Conservation (phyloP, 495 filamentous ascomycete genomes). For the Aspergillus bridgeri region DNA sequence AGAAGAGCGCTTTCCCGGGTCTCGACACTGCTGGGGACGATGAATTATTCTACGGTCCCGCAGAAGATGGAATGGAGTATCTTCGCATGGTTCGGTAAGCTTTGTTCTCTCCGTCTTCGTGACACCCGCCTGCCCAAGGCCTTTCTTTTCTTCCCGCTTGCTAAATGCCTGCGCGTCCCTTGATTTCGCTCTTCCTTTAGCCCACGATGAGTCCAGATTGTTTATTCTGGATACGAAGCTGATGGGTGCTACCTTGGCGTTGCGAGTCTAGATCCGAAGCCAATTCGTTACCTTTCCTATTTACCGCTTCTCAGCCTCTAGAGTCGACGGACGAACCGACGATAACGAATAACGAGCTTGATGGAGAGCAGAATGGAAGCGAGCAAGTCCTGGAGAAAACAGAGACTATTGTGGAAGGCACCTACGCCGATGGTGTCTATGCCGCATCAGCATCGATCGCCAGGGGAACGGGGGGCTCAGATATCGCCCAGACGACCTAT, state of each 20-base stretch:
- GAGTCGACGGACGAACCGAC: slow-evolving; percentile 4
- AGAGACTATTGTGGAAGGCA: slow-evolving; percentile 7
- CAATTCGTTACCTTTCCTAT: slow-evolving; percentile 61
- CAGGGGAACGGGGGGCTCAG: background rate
- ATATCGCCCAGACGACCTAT: slow-evolving; percentile 14
- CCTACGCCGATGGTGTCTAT: slow-evolving; percentile 28
- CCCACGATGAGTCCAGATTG: slow-evolving; percentile 4
- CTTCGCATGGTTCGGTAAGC: slow-evolving; percentile 77
- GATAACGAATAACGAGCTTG: background rate
- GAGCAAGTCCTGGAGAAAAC: background rate
- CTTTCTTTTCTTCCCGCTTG: slow-evolving; percentile 13
- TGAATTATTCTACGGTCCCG: slow-evolving; percentile 46
- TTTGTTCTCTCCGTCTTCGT: slow-evolving; percentile 11
- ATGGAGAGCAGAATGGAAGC: background rate
- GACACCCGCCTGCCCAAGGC: slow-evolving; percentile 8
- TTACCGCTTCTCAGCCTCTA: slow-evolving; percentile 48
- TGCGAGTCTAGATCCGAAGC: slow-evolving; percentile 62
- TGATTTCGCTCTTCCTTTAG: slow-evolving; percentile 7
- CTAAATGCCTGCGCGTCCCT: slow-evolving; percentile 32
- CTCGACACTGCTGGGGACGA: slow-evolving; percentile 55
- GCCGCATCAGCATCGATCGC: slow-evolving; percentile 37
- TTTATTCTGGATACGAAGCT: background rate
- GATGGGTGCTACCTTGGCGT: background rate
- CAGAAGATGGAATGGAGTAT: slow-evolving; percentile 68
- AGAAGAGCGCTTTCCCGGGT: slow-evolving; percentile 73